Base-by-base conservation (phyloP, 352 stramenopile genomes). In the Phytophthora sp. region DNA sequence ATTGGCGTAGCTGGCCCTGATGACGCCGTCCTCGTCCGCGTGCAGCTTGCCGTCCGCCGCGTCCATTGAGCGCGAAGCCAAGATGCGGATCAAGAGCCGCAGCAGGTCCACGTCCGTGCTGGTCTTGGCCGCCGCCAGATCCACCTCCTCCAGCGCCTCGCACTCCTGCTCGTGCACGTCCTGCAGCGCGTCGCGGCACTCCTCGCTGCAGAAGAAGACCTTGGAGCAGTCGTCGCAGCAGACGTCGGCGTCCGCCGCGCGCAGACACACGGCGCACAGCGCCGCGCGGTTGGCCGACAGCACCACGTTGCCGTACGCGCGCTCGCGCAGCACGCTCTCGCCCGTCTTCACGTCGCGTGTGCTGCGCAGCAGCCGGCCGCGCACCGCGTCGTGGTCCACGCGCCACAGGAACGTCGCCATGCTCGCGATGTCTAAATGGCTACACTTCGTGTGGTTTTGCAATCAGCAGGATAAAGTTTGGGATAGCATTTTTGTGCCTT, bases 191-290 rank as follows among this genome's bases (percentile, higher is more conserved):
- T 71, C 59, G 21, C 55, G 71, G 37, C 76, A 86, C 21, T 54
- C 39, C 8, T 81, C 69, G 37, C 76, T 80, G 62, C 76, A 84
- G 62, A 82, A 84, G 52, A 77, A 76, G 1, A 82, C 72, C 34
- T 69, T 54, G 38, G 53, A 72, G 55, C 76, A 85, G 55, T 85
- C 76, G 53, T 85, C 76, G 49, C 76, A 85, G 67, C 70, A 81
- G 38, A 81, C 48, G 49, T 85, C 76, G 21, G 76, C 66, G 38
- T 82, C 76, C 10, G 73, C 73, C 24, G 54, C 44, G 13, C 54
- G 51, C 7, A 79, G 63, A 62, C 76, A 85, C 44, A 78, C 69
- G 8, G 73, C 69, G 49, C 76, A 82, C 24, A 85, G 67, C 32
- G n/a, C 31, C 20, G 50, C 31, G 23, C 67, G 72, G 39, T 69